Percentiles rank a stretch among this genome's conserved stretches.
Conservation (phyloP, 345 rosid genomes). For the Iberis pinnata region DNA sequence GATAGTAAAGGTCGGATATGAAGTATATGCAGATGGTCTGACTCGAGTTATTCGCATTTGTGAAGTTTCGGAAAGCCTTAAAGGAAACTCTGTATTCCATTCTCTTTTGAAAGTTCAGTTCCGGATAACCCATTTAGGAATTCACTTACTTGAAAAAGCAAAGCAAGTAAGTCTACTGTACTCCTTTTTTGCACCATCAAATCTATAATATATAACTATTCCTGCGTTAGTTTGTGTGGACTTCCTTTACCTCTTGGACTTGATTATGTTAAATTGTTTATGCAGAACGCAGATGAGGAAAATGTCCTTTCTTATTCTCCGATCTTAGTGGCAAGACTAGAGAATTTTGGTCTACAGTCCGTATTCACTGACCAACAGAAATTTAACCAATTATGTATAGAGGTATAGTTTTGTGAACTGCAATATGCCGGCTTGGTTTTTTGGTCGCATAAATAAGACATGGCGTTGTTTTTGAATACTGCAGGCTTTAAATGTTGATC, state of each 20-base stretch:
- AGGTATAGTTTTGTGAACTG: constrained; percentile 41
- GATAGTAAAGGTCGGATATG: constrained; percentile 63
- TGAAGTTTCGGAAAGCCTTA: constrained; percentile 47
- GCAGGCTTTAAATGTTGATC: constrained; percentile 66
- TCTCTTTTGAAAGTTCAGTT: constrained; percentile 58
- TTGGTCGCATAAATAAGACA: constrained; percentile 16
- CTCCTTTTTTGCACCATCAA: constrained; percentile 4
- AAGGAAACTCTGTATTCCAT: constrained; percentile 33
- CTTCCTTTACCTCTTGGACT: constrained; percentile 18
- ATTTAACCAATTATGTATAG: constrained; percentile 54
- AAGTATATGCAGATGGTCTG: constrained; percentile 87
- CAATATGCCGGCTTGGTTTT: constrained; percentile 15
- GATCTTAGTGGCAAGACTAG: constrained; percentile 53
- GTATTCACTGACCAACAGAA: constrained; percentile 56
- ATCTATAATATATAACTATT: constrained; percentile 9
- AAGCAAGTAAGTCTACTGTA: constrained; percentile 46
- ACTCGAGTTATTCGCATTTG: constrained; percentile 78
- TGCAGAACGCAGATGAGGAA: constrained; percentile 51
- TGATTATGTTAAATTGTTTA: constrained; percentile 26
- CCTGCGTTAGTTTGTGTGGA: constrained; percentile 8
- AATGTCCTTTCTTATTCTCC: constrained; percentile 40
- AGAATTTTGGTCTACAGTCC: constrained; percentile 51
- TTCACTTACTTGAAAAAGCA: constrained; percentile 64
- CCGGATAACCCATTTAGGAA: constrained; percentile 52
- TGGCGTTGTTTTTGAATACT: constrained; percentile 15